Conservation (phyloP, 2,329 filamentous ascomycete species). For the Aspergillus flavus region DNA sequence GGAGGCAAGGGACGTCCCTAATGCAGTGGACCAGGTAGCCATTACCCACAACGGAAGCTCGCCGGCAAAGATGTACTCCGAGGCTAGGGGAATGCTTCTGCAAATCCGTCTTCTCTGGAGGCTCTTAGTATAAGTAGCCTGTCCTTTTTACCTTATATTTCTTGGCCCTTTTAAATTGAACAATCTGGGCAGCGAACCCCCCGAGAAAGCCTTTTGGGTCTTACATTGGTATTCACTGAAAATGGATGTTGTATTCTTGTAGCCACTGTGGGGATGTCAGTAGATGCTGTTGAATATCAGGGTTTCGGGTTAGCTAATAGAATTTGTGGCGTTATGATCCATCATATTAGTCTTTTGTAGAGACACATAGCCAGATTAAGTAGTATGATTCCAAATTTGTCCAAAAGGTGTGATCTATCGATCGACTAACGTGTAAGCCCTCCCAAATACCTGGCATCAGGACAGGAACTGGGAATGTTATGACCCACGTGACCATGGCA, state of each 20-base stretch:
- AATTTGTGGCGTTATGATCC: not conserved
- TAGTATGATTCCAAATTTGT: accelerated
- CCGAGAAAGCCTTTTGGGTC: no score
- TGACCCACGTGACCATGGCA: not conserved
- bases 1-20: not conserved
- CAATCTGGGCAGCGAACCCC: accelerated
- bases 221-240: not conserved
- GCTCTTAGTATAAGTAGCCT: not conserved
- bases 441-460: not conserved
- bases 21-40: not conserved
- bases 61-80: not conserved
- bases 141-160: not conserved
- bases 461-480: not conserved
- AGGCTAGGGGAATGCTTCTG: not conserved
- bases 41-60: not conserved
- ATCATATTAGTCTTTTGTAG: not conserved
- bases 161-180: not conserved
- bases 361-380: not conserved
- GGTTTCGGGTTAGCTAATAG: not conserved
- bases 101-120: not conserved
- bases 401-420: no score
- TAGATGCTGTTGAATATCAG: not conserved
- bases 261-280: accelerated
- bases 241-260: not conserved
- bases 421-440: no score